Evolutionary conservation across 2,329 filamentous ascomycete species (phyloP).

Genomic region (Torrubiella hemipterigena): DNA sequence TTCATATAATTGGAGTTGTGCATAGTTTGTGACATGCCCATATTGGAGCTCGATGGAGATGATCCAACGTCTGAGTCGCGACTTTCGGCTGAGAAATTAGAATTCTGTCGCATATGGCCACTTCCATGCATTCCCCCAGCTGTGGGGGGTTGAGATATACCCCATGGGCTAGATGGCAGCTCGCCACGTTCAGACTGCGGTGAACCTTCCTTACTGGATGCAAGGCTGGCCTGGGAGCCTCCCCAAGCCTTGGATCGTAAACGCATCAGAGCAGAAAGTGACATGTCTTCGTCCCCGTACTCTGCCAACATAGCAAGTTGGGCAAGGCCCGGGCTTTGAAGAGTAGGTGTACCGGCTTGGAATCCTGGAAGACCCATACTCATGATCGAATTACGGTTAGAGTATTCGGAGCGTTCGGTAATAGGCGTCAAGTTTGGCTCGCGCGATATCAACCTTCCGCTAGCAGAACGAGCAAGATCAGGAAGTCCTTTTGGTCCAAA

Average conservation of each 20-base stretch:
- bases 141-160: conserved; percentile 4
- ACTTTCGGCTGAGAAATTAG: conserved; percentile 35
- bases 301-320: conserved; percentile 59
- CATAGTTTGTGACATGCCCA: conserved; percentile 24
- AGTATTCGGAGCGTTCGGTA: conserved; percentile 91
- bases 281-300: conserved; percentile 55
- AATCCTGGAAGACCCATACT: conserved; percentile 40
- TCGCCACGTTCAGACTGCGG: conserved; percentile 38
- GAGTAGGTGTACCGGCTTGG: conserved; percentile 27
- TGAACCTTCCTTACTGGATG: conserved; percentile 39
- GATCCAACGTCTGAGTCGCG: conserved; percentile 35
- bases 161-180: conserved; percentile 30
- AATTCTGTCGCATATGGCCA: conserved; percentile 34
- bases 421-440: conserved; percentile 94
- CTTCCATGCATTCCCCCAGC: conserved; percentile 8
- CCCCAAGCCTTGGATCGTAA: conserved; percentile 69
- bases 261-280: conserved; percentile 58
- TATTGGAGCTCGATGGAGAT: conserved; percentile 35
- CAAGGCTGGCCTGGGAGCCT: conserved; percentile 63
- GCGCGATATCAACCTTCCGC: conserved; percentile 60
- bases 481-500: conserved; percentile 60
- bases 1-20: conserved; percentile 7
- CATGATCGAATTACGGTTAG: conserved; percentile 84
- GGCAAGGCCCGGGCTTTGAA: conserved; percentile 63
- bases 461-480: conserved; percentile 53